Percentiles rank a stretch among this genome's conserved stretches.
These are phyloP conservation scores for Ceratobasidium sp. DNA, from an alignment of 1,284 basidiomycete genomes.

Conservation along the genomic window DNA sequence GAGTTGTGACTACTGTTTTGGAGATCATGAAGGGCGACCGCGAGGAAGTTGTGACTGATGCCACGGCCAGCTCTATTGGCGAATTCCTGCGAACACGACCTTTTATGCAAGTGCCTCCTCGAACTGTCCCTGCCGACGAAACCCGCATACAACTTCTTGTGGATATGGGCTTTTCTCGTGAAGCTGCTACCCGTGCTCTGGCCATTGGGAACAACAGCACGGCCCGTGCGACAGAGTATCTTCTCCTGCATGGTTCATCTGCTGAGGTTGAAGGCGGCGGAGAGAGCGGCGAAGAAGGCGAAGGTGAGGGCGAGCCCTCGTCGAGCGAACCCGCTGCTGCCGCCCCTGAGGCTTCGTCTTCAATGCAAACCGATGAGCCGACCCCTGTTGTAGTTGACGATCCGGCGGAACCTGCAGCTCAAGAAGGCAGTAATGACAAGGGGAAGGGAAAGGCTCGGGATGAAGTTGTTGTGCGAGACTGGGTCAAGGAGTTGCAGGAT, in stretches of 20 bases:
- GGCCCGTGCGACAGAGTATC: slow-evolving; percentile 86
- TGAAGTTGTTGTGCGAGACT: slow-evolving; percentile 51
- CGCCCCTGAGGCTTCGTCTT: slow-evolving; percentile 45
- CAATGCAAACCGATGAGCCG: slow-evolving; percentile 46
- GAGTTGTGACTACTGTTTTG: slow-evolving; percentile 80
- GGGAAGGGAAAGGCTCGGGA: slow-evolving; percentile 49
- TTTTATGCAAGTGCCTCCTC: slow-evolving; percentile 51
- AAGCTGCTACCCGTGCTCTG: slow-evolving; percentile 85
- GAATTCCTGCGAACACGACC: slow-evolving; percentile 42
- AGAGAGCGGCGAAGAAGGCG: too few species aligned
- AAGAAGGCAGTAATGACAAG: slow-evolving; percentile 23
- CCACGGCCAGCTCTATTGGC: slow-evolving; percentile 12
- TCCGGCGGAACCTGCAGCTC: slow-evolving; percentile 27
- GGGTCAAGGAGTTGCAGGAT: slow-evolving; percentile 66
- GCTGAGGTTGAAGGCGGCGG: slow-evolving; percentile 56
- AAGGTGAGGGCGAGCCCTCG: too few species aligned
- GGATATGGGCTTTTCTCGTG: slow-evolving; percentile 96
- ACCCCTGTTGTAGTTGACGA: slow-evolving; percentile 47
- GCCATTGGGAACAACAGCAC: slow-evolving; percentile 89
- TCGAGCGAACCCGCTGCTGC: slow-evolving; percentile 58
- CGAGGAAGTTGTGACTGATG: slow-evolving; percentile 59
- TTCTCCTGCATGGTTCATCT: slow-evolving; percentile 85
- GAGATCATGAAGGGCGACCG: slow-evolving; percentile 85
- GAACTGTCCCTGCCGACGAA: slow-evolving; percentile 71
- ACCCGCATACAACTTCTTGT: slow-evolving; percentile 81